phyloP scores from a whole-genome alignment of 768 basidiomycete species.

The Kwoniella europaea region DNA sequence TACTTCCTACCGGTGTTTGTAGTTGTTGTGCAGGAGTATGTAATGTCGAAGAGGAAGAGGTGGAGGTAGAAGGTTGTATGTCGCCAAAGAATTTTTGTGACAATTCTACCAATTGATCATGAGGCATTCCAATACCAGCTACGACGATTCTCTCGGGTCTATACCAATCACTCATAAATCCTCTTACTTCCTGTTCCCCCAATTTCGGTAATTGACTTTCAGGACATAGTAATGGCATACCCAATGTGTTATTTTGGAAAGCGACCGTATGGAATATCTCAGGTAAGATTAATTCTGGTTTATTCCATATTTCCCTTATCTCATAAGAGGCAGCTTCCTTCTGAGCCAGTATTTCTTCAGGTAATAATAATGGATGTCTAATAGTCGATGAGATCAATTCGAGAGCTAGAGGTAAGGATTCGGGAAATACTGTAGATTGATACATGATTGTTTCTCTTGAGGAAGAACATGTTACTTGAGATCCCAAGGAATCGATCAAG shows the following conservation, averaged over 20 bases:
- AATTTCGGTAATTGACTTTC: constrained; percentile 77
- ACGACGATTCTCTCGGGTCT: constrained; percentile 92
- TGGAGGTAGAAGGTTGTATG: constrained; percentile 44
- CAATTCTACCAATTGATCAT: constrained; percentile 84
- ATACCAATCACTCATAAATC: constrained; percentile 80
- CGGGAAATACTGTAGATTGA: constrained; percentile 91
- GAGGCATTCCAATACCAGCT: constrained; percentile 89
- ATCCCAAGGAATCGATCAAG: constrained; percentile 81
- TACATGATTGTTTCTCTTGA: constrained; percentile 96
- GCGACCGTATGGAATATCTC: constrained; percentile 88
- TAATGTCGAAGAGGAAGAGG: constrained; percentile 7
- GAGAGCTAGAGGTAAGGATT: constrained; percentile 77
- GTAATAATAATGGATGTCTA: constrained; percentile 72
- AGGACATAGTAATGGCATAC: constrained; percentile 88
- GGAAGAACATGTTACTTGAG: constrained; percentile 88
- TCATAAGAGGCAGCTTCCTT: constrained; percentile 89
- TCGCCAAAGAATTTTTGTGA: constrained; percentile 82
- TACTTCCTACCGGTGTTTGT: constrained; percentile 58
- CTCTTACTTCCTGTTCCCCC: constrained; percentile 67
- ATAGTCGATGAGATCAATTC: constrained; percentile 91
- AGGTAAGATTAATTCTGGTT: constrained; percentile 91
- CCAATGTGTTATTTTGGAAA: constrained; percentile 74
- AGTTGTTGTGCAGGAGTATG: constrained; percentile 33
- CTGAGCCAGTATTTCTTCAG: constrained; percentile 80
- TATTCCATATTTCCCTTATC: constrained; percentile 79